Conservation (phyloP, 2,329 filamentous ascomycete genomes). For the Cytospora schulzeri region DNA sequence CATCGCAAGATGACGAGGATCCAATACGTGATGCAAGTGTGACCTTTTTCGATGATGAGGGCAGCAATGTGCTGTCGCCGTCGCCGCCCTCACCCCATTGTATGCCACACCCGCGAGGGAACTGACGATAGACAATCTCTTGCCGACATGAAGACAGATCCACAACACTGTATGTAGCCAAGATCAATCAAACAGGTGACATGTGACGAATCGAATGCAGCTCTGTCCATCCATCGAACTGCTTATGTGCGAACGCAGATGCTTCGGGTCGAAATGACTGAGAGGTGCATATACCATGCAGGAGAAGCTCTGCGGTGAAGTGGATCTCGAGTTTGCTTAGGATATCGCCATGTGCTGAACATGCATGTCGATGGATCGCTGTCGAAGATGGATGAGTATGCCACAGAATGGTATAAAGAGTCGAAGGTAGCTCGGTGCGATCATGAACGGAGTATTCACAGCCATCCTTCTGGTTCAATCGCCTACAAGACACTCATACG, state of each 20-base stretch:
- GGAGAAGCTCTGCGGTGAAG: conserved; percentile 2
- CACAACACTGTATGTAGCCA: not conserved
- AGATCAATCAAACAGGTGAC: not conserved
- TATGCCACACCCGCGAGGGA: not conserved
- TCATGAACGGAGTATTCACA: not conserved
- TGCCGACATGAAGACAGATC: conserved; percentile 1
- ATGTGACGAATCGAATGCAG: conserved; percentile 7
- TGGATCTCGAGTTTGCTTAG: not conserved
- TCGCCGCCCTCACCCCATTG: not conserved
- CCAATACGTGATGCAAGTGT: not conserved
- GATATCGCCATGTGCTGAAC: not conserved
- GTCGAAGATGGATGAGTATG: not conserved
- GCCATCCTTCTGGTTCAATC: not conserved
- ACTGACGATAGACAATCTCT: not conserved
- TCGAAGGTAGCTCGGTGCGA: not conserved
- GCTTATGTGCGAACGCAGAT: not conserved
- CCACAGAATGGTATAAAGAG: conserved; percentile 6
- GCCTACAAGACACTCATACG: not conserved
- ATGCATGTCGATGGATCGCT: not conserved
- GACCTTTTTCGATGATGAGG: not conserved
- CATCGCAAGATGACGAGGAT: not conserved
- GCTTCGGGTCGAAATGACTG: not conserved
- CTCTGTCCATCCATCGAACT: not conserved
- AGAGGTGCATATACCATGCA: conserved; percentile 1
- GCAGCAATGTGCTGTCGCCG: not conserved